phyloP scores from a whole-genome alignment of 441 rosid genomes.

The Jatropha multifida region DNA sequence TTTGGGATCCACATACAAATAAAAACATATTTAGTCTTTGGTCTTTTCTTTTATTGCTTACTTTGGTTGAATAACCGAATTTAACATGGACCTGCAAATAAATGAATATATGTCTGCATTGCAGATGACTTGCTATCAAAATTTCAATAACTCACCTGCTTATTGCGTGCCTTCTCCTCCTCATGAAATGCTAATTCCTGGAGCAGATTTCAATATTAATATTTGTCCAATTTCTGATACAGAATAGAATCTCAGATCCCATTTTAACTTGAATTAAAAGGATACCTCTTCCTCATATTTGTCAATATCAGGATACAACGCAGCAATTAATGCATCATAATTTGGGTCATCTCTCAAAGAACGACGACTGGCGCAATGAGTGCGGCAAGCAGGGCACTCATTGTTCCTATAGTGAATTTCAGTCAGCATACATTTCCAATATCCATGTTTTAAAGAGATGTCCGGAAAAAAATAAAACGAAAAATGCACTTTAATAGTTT shows the following conservation, averaged over 20 bases:
- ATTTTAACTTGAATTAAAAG: slow-evolving; percentile 11
- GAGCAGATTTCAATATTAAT: slow-evolving; percentile 17
- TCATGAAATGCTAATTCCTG: slow-evolving; percentile 76
- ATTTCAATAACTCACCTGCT: slow-evolving; percentile 41
- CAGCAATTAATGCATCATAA: slow-evolving; percentile 84
- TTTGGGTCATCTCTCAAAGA: slow-evolving; percentile 94
- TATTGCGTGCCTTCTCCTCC: slow-evolving; percentile 61
- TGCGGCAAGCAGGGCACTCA: slow-evolving; percentile 99
- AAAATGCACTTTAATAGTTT: background rate
- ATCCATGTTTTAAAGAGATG: background rate
- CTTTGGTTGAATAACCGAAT: background rate
- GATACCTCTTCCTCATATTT: slow-evolving; percentile 80
- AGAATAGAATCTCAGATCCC: slow-evolving; percentile 5
- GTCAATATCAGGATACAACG: slow-evolving; percentile 75
- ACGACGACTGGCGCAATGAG: slow-evolving; percentile 97
- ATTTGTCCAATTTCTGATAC: background rate
- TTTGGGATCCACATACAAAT: background rate
- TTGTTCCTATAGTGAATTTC: slow-evolving; percentile 65
- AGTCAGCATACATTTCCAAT: background rate
- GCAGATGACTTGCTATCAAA: background rate
- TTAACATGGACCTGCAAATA: background rate
- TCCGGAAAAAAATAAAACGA: background rate
- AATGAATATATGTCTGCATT: background rate
- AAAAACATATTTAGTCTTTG: background rate
- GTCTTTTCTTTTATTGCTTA: slow-evolving; percentile 7